phyloP scores from a whole-genome alignment of 768 basidiomycete species.

The Suillus luteus region DNA sequence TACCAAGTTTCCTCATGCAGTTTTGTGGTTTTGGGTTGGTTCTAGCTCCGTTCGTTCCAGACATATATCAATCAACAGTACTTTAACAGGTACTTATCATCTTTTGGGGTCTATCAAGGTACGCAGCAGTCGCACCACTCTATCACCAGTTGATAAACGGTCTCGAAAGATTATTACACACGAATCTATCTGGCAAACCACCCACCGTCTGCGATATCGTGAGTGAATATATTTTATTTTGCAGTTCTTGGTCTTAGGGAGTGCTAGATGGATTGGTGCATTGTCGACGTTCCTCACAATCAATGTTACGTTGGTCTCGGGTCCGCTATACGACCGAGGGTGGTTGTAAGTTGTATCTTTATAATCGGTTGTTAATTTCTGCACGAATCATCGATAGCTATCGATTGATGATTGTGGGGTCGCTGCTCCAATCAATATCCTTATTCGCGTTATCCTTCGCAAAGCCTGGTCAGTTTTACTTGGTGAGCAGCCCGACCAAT shows the following conservation, averaged over 20 bases:
- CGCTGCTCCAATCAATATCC: conserved; percentile 30
- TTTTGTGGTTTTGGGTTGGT: conserved; percentile 31
- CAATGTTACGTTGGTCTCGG: conserved; percentile 39
- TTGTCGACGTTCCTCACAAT: conserved; percentile 42
- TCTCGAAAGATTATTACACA: conserved; percentile 35
- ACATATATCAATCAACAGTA: too few species aligned
- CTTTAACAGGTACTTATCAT: conserved; percentile 22
- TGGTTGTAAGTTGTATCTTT: conserved; percentile 37
- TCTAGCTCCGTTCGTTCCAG: too few species aligned
- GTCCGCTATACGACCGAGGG: conserved; percentile 46
- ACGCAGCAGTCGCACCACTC: background rate
- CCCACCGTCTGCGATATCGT: conserved; percentile 33
- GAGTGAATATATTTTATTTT: conserved; percentile 17
- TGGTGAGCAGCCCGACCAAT: conserved; percentile 23
- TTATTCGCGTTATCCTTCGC: conserved; percentile 41
- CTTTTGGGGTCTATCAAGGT: conserved; percentile 39
- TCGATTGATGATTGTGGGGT: conserved; percentile 25
- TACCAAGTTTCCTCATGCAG: conserved; percentile 26
- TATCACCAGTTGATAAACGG: conserved; percentile 10
- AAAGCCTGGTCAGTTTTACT: conserved; percentile 36
- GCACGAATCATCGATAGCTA: background rate
- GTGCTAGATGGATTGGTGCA: conserved; percentile 41
- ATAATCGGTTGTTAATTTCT: background rate
- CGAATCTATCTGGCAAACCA: conserved; percentile 29
- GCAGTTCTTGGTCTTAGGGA: conserved; percentile 33